These are phyloP conservation scores for Termitomyces sp. DNA, from an alignment of 768 basidiomycete genomes.

Conservation along the genomic window DNA sequence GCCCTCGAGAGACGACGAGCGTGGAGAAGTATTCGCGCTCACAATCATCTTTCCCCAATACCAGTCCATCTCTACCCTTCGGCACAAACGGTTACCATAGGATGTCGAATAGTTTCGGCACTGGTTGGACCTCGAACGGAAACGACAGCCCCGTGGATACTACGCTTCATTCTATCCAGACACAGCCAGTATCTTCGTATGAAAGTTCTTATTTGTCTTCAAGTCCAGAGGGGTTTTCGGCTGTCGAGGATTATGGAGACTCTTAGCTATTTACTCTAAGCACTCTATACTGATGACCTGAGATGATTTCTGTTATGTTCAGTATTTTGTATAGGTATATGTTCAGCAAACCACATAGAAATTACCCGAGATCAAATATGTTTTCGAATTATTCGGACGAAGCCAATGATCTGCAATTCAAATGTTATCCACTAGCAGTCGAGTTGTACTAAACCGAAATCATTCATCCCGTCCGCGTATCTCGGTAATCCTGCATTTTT, in stretches of 20 bases:
- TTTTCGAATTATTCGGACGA: not conserved
- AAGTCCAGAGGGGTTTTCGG: conserved; percentile 41
- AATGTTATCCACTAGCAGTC: not conserved
- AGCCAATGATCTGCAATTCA: not conserved
- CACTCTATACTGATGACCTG: conserved; percentile 1
- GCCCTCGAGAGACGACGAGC: conserved; percentile 31
- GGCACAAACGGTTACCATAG: conserved; percentile 32
- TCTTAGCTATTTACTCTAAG: conserved; percentile 21
- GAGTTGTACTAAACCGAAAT: not conserved
- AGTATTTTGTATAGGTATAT: not conserved
- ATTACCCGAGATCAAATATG: not conserved
- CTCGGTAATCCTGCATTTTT: conserved; percentile 7
- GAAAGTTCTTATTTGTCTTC: conserved; percentile 30
- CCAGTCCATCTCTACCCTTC: conserved; percentile 35
- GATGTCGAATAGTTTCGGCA: conserved; percentile 33
- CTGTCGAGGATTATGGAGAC: conserved; percentile 40
- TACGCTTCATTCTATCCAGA: conserved; percentile 28
- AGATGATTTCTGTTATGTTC: conserved; percentile 2
- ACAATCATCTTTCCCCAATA: conserved; percentile 29
- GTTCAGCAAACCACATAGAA: conserved; percentile 1
- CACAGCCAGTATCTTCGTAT: conserved; percentile 15
- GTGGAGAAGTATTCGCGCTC: conserved; percentile 31
- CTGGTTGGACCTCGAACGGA: conserved; percentile 36
- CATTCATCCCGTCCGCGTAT: conserved; percentile 5
- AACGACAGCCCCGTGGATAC: conserved; percentile 30